These are phyloP conservation scores for Aspergillus wentii DNA, from an alignment of 495 filamentous ascomycete species.

Conservation along the genomic window DNA sequence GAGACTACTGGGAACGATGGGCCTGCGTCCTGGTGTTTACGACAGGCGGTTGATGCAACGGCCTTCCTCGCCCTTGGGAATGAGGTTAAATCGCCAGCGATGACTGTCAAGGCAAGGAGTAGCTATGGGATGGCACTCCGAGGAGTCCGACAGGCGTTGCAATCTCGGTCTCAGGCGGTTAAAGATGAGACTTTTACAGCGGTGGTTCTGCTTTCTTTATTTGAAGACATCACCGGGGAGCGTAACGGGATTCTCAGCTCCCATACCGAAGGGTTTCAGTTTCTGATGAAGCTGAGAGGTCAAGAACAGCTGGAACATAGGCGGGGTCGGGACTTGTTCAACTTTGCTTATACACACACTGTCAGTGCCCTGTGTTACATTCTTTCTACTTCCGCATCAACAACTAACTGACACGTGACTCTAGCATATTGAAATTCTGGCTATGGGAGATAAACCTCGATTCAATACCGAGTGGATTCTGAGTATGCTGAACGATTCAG, in stretches of 20 bases:
- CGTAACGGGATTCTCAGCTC: slow-evolving; percentile 37
- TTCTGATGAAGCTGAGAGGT: slow-evolving; percentile 34
- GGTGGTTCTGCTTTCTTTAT: slow-evolving; percentile 34
- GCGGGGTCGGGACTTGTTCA: slow-evolving; percentile 37
- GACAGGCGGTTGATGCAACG: slow-evolving; percentile 37
- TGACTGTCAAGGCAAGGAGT: slow-evolving; percentile 27
- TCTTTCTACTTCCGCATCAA: not conserved
- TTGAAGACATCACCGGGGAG: slow-evolving; percentile 38
- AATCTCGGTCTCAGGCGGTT: slow-evolving; percentile 23
- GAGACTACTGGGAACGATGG: slow-evolving; percentile 11
- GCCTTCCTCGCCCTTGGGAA: slow-evolving; percentile 33
- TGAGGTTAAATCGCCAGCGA: slow-evolving; percentile 20
- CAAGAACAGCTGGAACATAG: slow-evolving; percentile 23
- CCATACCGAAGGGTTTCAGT: slow-evolving; percentile 38
- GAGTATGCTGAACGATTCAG: slow-evolving; percentile 20
- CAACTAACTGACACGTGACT: not conserved
- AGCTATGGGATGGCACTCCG: slow-evolving; percentile 33
- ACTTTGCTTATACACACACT: slow-evolving; percentile 37
- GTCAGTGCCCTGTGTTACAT: slow-evolving; percentile 15
- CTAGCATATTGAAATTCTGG: slow-evolving; percentile 37
- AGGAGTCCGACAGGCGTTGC: slow-evolving; percentile 24
- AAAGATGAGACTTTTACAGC: slow-evolving; percentile 41
- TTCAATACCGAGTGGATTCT: slow-evolving; percentile 28
- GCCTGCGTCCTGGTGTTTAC: slow-evolving; percentile 24
- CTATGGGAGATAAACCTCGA: slow-evolving; percentile 29